A percentile compares a stretch with the other conserved stretches of the same genome.
These are phyloP conservation scores for Dendrobium officinale DNA, from an alignment of 106 monocot species.

Conservation along the genomic window DNA sequence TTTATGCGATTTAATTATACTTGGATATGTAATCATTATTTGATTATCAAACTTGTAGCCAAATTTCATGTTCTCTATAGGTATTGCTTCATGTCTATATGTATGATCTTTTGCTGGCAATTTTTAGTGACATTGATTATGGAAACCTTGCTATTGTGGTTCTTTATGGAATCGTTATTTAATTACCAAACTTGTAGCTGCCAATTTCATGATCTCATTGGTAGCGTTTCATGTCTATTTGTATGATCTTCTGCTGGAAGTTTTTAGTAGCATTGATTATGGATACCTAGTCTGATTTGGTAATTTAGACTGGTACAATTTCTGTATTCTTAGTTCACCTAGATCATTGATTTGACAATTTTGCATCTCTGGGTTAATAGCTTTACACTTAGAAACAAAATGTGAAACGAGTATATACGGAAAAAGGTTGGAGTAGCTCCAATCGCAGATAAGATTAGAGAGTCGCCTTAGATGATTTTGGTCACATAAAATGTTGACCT, in stretches of 20 bases:
- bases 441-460: no score
- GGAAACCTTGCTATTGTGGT: not conserved
- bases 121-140: not conserved
- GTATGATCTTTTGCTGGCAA: not conserved
- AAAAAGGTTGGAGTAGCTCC: no score
- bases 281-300: not conserved
- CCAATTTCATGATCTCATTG: not conserved
- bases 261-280: not conserved
- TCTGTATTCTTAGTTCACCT: no score
- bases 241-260: not conserved
- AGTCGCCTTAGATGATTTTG: no score
- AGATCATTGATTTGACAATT: no score
- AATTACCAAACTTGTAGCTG: not conserved
- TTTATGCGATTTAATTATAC: not conserved
- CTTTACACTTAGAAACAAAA: no score
- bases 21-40: not conserved
- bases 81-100: not conserved
- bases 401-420: no score
- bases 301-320: not conserved
- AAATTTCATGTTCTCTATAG: not conserved
- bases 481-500: no score
- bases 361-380: no score
- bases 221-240: not conserved
- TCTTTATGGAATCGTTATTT: not conserved
- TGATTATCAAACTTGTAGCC: not conserved